Base-by-base conservation (phyloP, 441 rosid species). In the Aquilaria agallochum region DNA sequence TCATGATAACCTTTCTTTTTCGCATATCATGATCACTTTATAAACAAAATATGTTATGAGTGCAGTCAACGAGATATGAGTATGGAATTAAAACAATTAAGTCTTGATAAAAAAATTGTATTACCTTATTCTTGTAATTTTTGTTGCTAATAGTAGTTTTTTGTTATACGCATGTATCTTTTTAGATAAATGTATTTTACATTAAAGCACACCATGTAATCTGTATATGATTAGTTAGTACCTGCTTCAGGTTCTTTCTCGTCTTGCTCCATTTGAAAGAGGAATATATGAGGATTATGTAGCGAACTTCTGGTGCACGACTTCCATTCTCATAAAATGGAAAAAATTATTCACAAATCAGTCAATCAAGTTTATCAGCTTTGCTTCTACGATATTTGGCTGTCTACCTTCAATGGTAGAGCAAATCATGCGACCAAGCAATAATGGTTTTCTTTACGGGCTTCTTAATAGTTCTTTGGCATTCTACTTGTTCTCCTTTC, bases 241-340 rank as follows among this genome's bases (percentile, higher is more conserved):
- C 60, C 62, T 68, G 50, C 9, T 51, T 40, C 81, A 94, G 96
- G 96, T 90, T 78, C 78, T 91, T 45, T 83, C 83, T 51, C 94
- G 91, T 62, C 92, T 91, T 70, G 96, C 96, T 73, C 99, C 98
- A 47, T 94, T 91, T 52, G 94, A 91, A 76, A 87, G 99, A 70
- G 97, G 99, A 53, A 80, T 94, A 83, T 94, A 89, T 9, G 97
- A 94, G 83, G 96, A 91, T 72, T 94, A 89, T 69, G 96, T 94
- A 34, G 97, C 96, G 34, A 91, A 91, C 76, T 89, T 94, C 74
- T 94, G 99, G 99, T 94, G 99, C 72, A 71, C 94, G 36, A 72
- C 92, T 20, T 91, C 95, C 11, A 59, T 87, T 62, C 66, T 94
- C 58, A 74, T 91, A 45, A 94, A 94, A 78, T 94, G 99, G 97